Evolutionary conservation across 495 filamentous ascomycete species (phyloP).

Genomic region (Terfezia claveryi): DNA sequence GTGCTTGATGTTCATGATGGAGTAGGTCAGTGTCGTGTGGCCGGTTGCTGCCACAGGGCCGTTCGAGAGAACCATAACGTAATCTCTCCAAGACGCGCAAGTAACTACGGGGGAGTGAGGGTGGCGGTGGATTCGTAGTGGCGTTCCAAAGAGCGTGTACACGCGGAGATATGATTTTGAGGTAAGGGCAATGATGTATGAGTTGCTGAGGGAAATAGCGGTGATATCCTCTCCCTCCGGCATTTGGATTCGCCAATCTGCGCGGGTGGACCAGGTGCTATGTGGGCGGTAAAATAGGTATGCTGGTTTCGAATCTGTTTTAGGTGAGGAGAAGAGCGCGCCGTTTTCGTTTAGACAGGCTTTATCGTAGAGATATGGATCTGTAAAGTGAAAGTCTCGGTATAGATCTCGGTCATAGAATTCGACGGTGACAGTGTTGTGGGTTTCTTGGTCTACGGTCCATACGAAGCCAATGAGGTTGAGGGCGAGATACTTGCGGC

Average conservation of each 20-base stretch:
- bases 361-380: slow-evolving; percentile 85
- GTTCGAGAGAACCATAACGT: slow-evolving; percentile 82
- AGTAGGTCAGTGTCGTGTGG: slow-evolving; percentile 52
- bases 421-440: slow-evolving; percentile 89
- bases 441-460: slow-evolving; percentile 88
- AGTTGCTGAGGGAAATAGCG: slow-evolving; percentile 79
- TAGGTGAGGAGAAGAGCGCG: slow-evolving; percentile 63
- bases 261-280: slow-evolving; percentile 80
- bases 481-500: slow-evolving; percentile 65
- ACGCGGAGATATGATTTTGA: slow-evolving; percentile 69
- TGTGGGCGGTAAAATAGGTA: slow-evolving; percentile 92
- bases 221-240: slow-evolving; percentile 60
- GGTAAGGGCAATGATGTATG: slow-evolving; percentile 71
- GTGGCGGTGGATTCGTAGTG: slow-evolving; percentile 67
- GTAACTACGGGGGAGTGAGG: slow-evolving; percentile 77
- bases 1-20: slow-evolving; percentile 76
- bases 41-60: slow-evolving; percentile 65
- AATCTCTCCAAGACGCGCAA: slow-evolving; percentile 81
- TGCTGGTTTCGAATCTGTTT: slow-evolving; percentile 43
- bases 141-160: slow-evolving; percentile 80
- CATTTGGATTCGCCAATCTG: slow-evolving; percentile 72
- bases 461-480: slow-evolving; percentile 88
- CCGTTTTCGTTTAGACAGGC: slow-evolving; percentile 72
- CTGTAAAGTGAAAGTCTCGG: slow-evolving; percentile 90
- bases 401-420: slow-evolving; percentile 88